Base-by-base conservation (phyloP, 2,329 filamentous ascomycete species). In the Madurella fahalii region DNA sequence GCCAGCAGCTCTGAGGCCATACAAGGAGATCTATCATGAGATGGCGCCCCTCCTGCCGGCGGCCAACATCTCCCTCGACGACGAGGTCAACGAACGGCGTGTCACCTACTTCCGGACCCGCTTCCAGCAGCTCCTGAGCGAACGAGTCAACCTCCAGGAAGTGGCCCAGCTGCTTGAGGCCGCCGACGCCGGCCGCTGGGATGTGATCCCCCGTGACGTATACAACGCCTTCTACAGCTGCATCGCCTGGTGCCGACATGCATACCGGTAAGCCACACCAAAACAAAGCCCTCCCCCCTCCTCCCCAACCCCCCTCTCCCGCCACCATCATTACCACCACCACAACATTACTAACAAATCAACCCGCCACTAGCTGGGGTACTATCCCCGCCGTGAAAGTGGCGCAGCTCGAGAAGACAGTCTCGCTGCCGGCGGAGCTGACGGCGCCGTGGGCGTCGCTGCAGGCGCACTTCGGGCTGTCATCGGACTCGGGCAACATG, bases 161-260 rank as follows among this genome's bases (percentile, higher is more conserved):
- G 67, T 68, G 20, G 50, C 57, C 5, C 13, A 52, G 2, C 40
- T 66, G 2, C 60, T 68, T 12, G 40, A 57, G 11, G 59, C 58
- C 2, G 63, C 60, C 5, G 63, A 66, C 15, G 55, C 61, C 3
- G 67, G 66, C 1, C 52, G 60, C 5, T 69, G 59, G 63, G 61
- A 64, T 37, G 47, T 59, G 8, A 59, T 68, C 44, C 59, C 63
- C 1, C 59, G 63, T 3, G 68, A 70, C 39, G 57, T 56, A 13
- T 69, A 64, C 56, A 72, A 72, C 48, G 69, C 64, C 7, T 65
- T 70, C 47, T 71, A 69, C 50, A 63, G 60, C 50, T 69, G 65
- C 42, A 58, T 70, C 41, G 66, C 66, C n/a, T 57, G 59, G 32
- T 63, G 61, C 18, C 61, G 69, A 2, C 70, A 71, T 49, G 68